Evolutionary conservation across 2,329 filamentous ascomycete genomes (phyloP).

Genomic region (Zymoseptoria tritici): DNA sequence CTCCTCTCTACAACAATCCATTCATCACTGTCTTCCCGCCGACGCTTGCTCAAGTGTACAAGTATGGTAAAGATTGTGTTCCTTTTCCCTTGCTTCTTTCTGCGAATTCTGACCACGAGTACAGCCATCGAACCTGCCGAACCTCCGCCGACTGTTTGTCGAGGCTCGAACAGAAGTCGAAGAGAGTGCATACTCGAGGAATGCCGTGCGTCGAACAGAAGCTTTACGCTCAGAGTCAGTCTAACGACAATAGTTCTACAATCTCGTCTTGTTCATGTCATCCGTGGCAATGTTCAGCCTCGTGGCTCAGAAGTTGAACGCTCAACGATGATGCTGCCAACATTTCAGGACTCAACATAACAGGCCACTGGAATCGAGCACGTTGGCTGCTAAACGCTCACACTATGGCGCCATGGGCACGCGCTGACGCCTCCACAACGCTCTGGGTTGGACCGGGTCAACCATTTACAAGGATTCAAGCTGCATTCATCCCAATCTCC

Average conservation of each 20-base stretch:
- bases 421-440: not conserved
- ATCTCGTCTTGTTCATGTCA: slow-evolving; percentile 91
- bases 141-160: slow-evolving; percentile 91
- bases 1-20: not conserved
- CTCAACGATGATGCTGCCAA: slow-evolving; percentile 19
- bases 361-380: no score
- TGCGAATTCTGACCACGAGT: not conserved
- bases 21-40: not conserved
- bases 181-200: slow-evolving; percentile 88
- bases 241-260: slow-evolving; percentile 68
- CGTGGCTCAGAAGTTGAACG: slow-evolving; percentile 75
- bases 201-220: slow-evolving; percentile 59
- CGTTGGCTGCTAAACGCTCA: not conserved
- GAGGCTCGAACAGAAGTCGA: slow-evolving; percentile 89
- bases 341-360: not conserved
- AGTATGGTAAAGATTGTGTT: not conserved
- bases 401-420: not conserved
- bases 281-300: slow-evolving; percentile 92
- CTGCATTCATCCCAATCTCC: no score
- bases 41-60: not conserved
- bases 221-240: not conserved
- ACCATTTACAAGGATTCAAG: not conserved
- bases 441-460: not conserved
- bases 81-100: not conserved
- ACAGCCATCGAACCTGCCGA: slow-evolving; percentile 71